Evolutionary conservation across 2,329 filamentous ascomycete species (phyloP).

Genomic region (Paraphoma chrysanthemicola): DNA sequence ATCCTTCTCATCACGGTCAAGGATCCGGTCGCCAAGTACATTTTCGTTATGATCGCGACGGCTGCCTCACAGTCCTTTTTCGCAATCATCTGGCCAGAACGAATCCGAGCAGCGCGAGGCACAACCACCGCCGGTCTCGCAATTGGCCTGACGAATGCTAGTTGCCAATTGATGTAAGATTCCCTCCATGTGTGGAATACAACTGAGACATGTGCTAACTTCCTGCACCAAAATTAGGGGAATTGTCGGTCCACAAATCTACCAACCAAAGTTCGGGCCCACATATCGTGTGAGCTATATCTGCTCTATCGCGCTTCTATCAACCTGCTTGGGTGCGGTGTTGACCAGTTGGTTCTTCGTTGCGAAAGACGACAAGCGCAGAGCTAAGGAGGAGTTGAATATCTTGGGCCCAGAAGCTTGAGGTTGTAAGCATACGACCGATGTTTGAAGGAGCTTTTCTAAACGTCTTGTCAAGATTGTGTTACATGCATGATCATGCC

Average conservation of each 20-base stretch:
- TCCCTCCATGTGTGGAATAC: too few relatives aligned
- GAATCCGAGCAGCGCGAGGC: constrained; percentile 49
- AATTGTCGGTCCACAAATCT: constrained; percentile 52
- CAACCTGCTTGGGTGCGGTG: constrained; percentile 20
- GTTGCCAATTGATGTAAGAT: constrained; percentile 36
- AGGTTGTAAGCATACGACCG: background rate
- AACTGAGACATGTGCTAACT: too few relatives aligned
- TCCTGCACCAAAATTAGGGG: constrained; percentile 17
- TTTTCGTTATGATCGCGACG: constrained; percentile 51
- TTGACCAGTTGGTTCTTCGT: constrained; percentile 27
- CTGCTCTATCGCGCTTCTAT: constrained; percentile 44
- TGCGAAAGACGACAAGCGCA: constrained; percentile 13
- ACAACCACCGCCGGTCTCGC: constrained; percentile 50
- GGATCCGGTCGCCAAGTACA: constrained; percentile 45
- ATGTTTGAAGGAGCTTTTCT: background rate
- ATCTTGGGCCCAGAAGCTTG: background rate
- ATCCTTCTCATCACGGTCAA: constrained; percentile 49
- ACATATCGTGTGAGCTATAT: constrained; percentile 49
- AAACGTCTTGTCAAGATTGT: too few relatives aligned
- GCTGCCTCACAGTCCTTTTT: constrained; percentile 50
- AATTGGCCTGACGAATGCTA: constrained; percentile 47
- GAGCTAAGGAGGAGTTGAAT: constrained; percentile 2
- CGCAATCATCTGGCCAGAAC: constrained; percentile 51
- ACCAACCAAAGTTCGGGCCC: constrained; percentile 50
- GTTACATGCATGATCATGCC: too few relatives aligned